phyloP scores from a whole-genome alignment of 345 rosid species.

The Brassica nigra region DNA sequence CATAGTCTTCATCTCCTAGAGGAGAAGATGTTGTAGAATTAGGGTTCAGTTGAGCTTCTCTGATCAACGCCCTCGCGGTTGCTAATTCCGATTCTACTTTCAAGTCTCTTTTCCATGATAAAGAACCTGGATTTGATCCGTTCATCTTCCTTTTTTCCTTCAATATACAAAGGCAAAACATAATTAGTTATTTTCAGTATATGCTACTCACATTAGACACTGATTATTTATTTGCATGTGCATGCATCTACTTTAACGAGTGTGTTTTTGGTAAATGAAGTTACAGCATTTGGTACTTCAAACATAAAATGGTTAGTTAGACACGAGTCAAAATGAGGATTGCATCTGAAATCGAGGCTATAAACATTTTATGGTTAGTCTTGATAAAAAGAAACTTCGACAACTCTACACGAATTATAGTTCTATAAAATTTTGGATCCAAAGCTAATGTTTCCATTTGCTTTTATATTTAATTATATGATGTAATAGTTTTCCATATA shows the following conservation, averaged over 20 bases:
- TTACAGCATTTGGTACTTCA: neutral
- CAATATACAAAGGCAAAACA: neutral
- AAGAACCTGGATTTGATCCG: conserved; percentile 15
- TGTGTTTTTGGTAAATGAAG: neutral
- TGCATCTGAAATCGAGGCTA: neutral
- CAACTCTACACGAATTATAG: neutral
- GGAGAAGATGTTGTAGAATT: conserved; percentile 29
- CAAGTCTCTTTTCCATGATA: conserved; percentile 34
- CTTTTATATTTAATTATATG: neutral
- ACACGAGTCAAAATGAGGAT: neutral
- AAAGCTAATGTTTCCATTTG: neutral
- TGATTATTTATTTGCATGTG: neutral
- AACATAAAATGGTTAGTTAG: neutral
- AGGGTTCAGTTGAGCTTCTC: conserved; percentile 39
- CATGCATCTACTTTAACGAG: neutral
- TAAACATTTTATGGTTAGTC: neutral
- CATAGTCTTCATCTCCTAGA: conserved; percentile 40
- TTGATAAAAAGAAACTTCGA: neutral
- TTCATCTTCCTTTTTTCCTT: conserved; percentile 32
- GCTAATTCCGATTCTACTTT: conserved; percentile 50
- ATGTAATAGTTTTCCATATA: neutral
- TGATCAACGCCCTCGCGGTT: conserved; percentile 55
- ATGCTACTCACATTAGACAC: neutral
- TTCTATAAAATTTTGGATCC: neutral
- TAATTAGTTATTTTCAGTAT: neutral